Conservation (phyloP, 257 asterid species). For the Solanum sitiens region DNA sequence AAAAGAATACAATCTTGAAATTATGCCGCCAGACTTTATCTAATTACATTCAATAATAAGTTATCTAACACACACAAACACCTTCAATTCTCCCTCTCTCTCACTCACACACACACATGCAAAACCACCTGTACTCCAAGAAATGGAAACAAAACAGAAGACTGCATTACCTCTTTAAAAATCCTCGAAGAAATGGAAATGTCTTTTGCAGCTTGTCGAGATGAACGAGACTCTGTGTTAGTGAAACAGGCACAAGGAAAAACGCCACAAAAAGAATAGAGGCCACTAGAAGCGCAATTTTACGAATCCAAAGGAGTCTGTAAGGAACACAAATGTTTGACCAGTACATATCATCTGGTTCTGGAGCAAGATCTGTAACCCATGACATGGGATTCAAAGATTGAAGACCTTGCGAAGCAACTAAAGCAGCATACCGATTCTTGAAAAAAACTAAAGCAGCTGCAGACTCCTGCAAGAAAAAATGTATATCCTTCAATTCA, state of each 20-base stretch:
- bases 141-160: not conserved
- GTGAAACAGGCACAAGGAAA: constrained; percentile 72
- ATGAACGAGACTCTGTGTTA: constrained; percentile 77
- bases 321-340: constrained; percentile 69
- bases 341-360: constrained; percentile 79
- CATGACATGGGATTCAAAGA: constrained; percentile 65
- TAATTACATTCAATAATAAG: not conserved
- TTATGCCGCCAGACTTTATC: not conserved
- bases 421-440: constrained; percentile 84
- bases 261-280: constrained; percentile 45
- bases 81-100: not conserved
- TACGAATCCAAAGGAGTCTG: constrained; percentile 78
- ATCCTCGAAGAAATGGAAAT: constrained; percentile 43
- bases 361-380: constrained; percentile 79
- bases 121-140: not conserved
- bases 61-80: not conserved
- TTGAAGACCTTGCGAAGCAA: constrained; percentile 70
- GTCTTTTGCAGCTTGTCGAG: constrained; percentile 49
- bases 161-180: constrained; percentile 32
- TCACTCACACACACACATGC: not conserved
- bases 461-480: constrained; percentile 60
- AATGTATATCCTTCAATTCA: not conserved
- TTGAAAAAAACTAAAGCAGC: constrained; percentile 87
- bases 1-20: not conserved
- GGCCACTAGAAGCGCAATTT: constrained; percentile 49